Evolutionary conservation across 108 stramenopile species (phyloP), one percentile per base, ranked within the genome.

Genomic region (Asterionellopsis glacialis): DNA sequence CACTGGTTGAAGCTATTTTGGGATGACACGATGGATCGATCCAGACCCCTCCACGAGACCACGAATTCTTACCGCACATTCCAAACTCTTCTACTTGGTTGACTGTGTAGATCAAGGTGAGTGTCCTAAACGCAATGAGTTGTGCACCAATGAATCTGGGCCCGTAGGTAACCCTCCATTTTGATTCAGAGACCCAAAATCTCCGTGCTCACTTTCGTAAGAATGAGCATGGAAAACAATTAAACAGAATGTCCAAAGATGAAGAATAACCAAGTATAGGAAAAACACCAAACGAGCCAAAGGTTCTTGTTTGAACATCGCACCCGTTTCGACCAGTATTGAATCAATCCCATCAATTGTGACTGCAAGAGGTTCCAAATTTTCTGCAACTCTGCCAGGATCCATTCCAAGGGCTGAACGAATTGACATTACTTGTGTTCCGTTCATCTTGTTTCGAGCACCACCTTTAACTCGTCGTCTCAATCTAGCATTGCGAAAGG

Each of bases 1-100:
- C 0, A 96, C 63, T 24, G 84, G 78, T 61, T 94, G 91, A 42
- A 98, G 74, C 95, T 94, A 98, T 15, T 62, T 65, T 2, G 98
- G 96, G 45, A 98, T 79, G 5, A 91, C 94, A 18, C 85, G 60
- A 53, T 75, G 73, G 62, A 94, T 88, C 11, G 91, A 89, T 39
- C 80, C 75, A 11, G 82, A 70, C 0, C 91, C 91, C 15, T 78
- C 76, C 43, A 72, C 64, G 70, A 96, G 57, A 28, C 85, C 76
- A 41, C 95, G 87, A 26, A 97, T 94, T 12, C n/a, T n/a, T n/a
- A n/a, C n/a, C n/a, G n/a, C n/a, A n/a, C n/a, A n/a, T n/a, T n/a
- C n/a, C n/a, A n/a, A n/a, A n/a, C n/a, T n/a, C n/a, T n/a, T n/a
- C n/a, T n/a, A n/a, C n/a, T n/a, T n/a, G n/a, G 33, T 33, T 2